A percentile compares a stretch with the other conserved stretches of the same genome.
Evolutionary conservation across 345 rosid species (phyloP).

Genomic region (Cardamine occulta): DNA sequence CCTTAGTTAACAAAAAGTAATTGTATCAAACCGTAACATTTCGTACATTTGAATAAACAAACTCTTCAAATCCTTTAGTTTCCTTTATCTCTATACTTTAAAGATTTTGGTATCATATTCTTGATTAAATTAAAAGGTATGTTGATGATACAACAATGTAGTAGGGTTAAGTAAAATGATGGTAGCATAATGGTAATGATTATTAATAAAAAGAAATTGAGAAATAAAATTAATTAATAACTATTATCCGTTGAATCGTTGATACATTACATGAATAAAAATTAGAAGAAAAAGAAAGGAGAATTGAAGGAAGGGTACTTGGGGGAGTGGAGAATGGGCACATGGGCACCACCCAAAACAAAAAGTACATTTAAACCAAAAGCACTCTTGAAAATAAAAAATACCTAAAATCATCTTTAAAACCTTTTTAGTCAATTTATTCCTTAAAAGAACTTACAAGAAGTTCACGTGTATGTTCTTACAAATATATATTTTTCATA

Average conservation of each 20-base stretch:
- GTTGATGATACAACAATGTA: conserved; percentile 8
- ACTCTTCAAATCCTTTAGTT: not conserved
- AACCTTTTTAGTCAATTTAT: conserved; percentile 23
- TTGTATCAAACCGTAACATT: not conserved
- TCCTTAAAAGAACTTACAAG: conserved; percentile 58
- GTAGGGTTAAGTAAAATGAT: conserved; percentile 32
- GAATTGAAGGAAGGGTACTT: not conserved
- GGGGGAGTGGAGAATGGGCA: conserved; percentile 24
- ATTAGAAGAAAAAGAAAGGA: not conserved
- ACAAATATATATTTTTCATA: conserved; percentile 15
- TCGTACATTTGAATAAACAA: not conserved
- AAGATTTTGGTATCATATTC: conserved; percentile 26
- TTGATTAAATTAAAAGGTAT: conserved; percentile 9
- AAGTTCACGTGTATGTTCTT: conserved; percentile 64
- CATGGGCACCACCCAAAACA: conserved; percentile 41
- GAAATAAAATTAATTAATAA: not conserved
- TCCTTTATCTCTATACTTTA: not conserved
- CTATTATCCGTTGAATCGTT: not conserved
- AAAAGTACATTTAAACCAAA: conserved; percentile 34
- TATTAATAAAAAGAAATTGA: not conserved
- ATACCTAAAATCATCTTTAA: not conserved
- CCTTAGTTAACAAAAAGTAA: not conserved
- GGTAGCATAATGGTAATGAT: conserved; percentile 8
- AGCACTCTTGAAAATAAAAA: conserved; percentile 26
- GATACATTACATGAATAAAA: not conserved